phyloP scores from a whole-genome alignment of 352 stramenopile species.

The Pythium periplocum region DNA sequence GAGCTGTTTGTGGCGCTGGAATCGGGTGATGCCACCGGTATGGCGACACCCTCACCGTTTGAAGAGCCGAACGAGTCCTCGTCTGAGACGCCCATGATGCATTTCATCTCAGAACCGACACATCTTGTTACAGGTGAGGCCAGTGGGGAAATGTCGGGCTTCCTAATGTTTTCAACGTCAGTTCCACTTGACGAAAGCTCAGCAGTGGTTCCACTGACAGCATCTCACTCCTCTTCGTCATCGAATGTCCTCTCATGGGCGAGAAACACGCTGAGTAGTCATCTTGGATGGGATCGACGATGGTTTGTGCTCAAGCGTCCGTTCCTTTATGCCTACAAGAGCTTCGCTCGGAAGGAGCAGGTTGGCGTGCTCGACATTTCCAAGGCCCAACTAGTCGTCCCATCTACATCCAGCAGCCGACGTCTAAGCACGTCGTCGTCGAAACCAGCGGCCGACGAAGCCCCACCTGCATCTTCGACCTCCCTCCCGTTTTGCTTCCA shows the following conservation, averaged over 20 bases:
- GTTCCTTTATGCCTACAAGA: conserved; percentile 75
- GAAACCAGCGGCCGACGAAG: neutral
- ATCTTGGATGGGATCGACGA: conserved; percentile 48
- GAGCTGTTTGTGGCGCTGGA: conserved; percentile 35
- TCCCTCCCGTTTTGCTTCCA: conserved; percentile 63
- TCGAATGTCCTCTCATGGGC: conserved; percentile 10
- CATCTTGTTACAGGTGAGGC: conserved; percentile 19
- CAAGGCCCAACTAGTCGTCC: conserved; percentile 49
- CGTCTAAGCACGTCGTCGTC: neutral
- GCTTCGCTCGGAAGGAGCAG: conserved; percentile 56
- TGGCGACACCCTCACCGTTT: neutral
- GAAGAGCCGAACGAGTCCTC: too few relatives aligned
- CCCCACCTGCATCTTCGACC: conserved; percentile 1
- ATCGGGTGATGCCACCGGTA: conserved; percentile 1
- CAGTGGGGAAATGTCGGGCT: conserved; percentile 61
- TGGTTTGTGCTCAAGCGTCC: conserved; percentile 81
- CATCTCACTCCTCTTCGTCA: neutral
- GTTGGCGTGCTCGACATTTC: conserved; percentile 72
- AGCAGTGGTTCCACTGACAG: conserved; percentile 16
- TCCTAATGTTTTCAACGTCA: conserved; percentile 61
- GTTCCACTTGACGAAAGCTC: conserved; percentile 42
- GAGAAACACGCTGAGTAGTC: conserved; percentile 15
- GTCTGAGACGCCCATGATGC: conserved; percentile 8
- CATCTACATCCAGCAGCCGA: conserved; percentile 7
- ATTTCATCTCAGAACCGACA: conserved; percentile 60